Percentiles rank a stretch among this genome's conserved stretches.
Conservation (phyloP, 1,284 basidiomycete genomes). For the Porodaedalea pini region DNA sequence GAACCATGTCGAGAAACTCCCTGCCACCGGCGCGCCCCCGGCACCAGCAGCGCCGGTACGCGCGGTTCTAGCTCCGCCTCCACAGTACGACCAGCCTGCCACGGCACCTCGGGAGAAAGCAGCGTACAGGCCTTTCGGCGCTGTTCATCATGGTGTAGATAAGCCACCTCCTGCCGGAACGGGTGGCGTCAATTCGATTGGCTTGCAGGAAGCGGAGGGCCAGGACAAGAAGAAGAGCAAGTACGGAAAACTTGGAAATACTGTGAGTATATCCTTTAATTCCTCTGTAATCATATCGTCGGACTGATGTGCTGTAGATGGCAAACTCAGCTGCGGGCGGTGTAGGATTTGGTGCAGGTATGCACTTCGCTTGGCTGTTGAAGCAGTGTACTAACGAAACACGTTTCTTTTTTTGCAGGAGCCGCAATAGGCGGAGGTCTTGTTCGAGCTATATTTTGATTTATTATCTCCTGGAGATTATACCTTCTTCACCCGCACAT, state of each 20-base stretch:
- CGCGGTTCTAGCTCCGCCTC: slow-evolving; percentile 24
- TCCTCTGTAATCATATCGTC: background rate
- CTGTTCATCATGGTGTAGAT: slow-evolving; percentile 18
- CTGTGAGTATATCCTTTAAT: slow-evolving; percentile 17
- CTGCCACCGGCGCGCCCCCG: slow-evolving; percentile 19
- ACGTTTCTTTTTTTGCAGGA: slow-evolving; percentile 29
- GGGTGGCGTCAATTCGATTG: slow-evolving; percentile 20
- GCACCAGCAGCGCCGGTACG: slow-evolving; percentile 22
- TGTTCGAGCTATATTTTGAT: slow-evolving; percentile 42
- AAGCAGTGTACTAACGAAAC: background rate
- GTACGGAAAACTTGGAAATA: slow-evolving; percentile 25
- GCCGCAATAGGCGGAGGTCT: slow-evolving; percentile 45
- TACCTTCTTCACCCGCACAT: background rate
- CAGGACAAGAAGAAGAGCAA: slow-evolving; percentile 29
- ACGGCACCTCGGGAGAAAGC: slow-evolving; percentile 5
- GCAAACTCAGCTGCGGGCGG: slow-evolving; percentile 67
- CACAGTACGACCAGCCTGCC: slow-evolving; percentile 14
- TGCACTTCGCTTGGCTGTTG: slow-evolving; percentile 11
- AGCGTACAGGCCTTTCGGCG: slow-evolving; percentile 20
- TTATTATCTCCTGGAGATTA: too few relatives aligned
- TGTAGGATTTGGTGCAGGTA: slow-evolving; percentile 65
- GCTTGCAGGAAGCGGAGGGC: slow-evolving; percentile 20
- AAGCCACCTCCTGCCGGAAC: slow-evolving; percentile 15
- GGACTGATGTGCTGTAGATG: slow-evolving; percentile 38
- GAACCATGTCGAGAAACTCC: slow-evolving; percentile 54